A percentile compares a stretch with the other conserved stretches of the same genome.
Conservation (phyloP, 2,329 filamentous ascomycete genomes). For the Fusarium incarnatum region DNA sequence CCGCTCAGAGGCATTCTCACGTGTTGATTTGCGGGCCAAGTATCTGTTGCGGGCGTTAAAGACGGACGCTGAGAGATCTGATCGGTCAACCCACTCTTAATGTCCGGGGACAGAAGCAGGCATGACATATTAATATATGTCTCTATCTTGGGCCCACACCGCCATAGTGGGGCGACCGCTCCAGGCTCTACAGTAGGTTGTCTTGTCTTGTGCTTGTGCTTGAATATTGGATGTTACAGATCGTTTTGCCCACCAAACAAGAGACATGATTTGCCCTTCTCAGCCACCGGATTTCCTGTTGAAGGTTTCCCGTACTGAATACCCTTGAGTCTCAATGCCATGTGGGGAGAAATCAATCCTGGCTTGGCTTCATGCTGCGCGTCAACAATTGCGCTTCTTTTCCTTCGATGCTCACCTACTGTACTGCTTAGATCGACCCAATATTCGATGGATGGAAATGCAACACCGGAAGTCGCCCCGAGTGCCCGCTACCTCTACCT, state of each 20-base stretch:
- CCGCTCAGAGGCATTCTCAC: conserved; percentile 22
- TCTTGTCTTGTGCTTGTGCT: not conserved
- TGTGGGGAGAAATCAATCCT: conserved; percentile 27
- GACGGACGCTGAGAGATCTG: conserved; percentile 41
- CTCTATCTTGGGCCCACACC: conserved; percentile 47
- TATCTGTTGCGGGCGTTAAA: conserved; percentile 41
- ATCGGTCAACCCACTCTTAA: conserved; percentile 43
- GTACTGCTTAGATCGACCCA: not conserved
- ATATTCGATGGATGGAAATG: conserved; percentile 14
- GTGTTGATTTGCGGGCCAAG: conserved; percentile 37
- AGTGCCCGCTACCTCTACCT: not conserved
- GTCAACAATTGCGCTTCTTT: conserved; percentile 18
- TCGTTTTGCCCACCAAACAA: conserved; percentile 1
- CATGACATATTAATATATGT: conserved; percentile 49
- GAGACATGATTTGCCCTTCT: conserved; percentile 11
- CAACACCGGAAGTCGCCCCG: conserved; percentile 22
- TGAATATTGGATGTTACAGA: conserved; percentile 18
- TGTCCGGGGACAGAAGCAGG: conserved; percentile 28
- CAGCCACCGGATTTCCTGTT: conserved; percentile 30
- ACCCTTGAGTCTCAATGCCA: conserved; percentile 6
- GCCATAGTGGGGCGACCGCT: conserved; percentile 39
- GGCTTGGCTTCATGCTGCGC: conserved; percentile 12
- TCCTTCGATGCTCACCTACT: conserved; percentile 7
- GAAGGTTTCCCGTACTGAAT: conserved; percentile 18
- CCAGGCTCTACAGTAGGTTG: conserved; percentile 2